phyloP scores from a whole-genome alignment of 208 protist genomes.

The Trypanosoma scelopori region DNA sequence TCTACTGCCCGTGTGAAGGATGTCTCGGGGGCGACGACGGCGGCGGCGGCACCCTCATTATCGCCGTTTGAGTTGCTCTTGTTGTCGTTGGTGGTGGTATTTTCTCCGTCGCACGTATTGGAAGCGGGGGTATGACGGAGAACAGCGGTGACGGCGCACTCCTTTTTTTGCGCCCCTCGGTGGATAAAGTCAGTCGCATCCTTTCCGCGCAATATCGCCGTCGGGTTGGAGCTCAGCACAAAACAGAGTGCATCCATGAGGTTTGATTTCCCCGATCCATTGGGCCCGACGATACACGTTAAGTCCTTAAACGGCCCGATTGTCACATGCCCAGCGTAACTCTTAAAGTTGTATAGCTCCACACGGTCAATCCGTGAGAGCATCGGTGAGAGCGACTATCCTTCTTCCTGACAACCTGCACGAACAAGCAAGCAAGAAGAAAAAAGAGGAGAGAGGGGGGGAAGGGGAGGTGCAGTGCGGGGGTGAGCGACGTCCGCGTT shows the following conservation, averaged over 20 bases:
- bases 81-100: slow-evolving; percentile 4
- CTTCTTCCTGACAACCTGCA: slow-evolving; percentile 7
- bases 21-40: slow-evolving; percentile 47
- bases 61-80: slow-evolving; percentile 4
- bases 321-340: slow-evolving; percentile 92
- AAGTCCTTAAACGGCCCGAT: slow-evolving; percentile 98
- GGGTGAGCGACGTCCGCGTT: too few species aligned
- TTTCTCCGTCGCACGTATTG: not conserved
- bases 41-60: not conserved
- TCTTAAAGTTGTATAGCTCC: slow-evolving; percentile 99
- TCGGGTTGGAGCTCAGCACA: slow-evolving; percentile 89
- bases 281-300: slow-evolving; percentile 98
- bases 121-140: slow-evolving; percentile 38
- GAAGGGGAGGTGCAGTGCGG: too few species aligned
- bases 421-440: slow-evolving; percentile 16
- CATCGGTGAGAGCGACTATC: slow-evolving; percentile 31
- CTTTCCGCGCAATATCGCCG: slow-evolving; percentile 74
- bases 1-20: slow-evolving; percentile 80
- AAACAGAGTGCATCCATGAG: slow-evolving; percentile 99
- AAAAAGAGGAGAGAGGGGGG: not conserved
- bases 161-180: slow-evolving; percentile 45
- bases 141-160: slow-evolving; percentile 81
- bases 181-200: slow-evolving; percentile 93
- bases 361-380: slow-evolving; percentile 78
- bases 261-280: slow-evolving; percentile 98